These are phyloP conservation scores for Dothiorella sarmentorum DNA, from an alignment of 2,329 filamentous ascomycete species.

Conservation along the genomic window DNA sequence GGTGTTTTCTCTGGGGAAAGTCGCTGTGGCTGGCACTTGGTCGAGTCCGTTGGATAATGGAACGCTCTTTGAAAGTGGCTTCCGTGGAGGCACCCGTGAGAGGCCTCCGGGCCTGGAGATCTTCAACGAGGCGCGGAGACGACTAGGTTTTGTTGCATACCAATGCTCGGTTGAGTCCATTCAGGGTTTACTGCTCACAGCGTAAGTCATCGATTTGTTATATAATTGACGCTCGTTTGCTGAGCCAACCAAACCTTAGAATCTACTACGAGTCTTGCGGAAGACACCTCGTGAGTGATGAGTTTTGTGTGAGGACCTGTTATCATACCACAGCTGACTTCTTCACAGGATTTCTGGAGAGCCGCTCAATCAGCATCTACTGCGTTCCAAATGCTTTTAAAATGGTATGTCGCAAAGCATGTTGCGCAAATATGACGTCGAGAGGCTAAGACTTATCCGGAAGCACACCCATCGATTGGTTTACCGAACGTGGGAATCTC, in stretches of 20 bases:
- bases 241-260: neutral
- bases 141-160: slow-evolving; percentile 56
- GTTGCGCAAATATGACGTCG: slow-evolving; percentile 20
- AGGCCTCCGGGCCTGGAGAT: slow-evolving; percentile 56
- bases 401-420: slow-evolving; percentile 41
- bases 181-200: slow-evolving; percentile 56
- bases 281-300: slow-evolving; percentile 46
- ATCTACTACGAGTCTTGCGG: slow-evolving; percentile 55
- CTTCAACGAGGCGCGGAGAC: slow-evolving; percentile 60
- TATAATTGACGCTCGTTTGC: neutral
- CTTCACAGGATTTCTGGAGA: slow-evolving; percentile 58
- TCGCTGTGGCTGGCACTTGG: slow-evolving; percentile 52
- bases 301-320: neutral
- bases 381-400: slow-evolving; percentile 55
- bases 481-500: slow-evolving; percentile 49
- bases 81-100: slow-evolving; percentile 50
- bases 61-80: slow-evolving; percentile 41
- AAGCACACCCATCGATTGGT: slow-evolving; percentile 43
- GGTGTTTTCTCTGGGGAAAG: slow-evolving; percentile 58
- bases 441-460: neutral
- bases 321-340: neutral
- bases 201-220: slow-evolving; percentile 38
- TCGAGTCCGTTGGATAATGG: slow-evolving; percentile 47
- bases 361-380: slow-evolving; percentile 55
- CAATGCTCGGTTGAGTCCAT: slow-evolving; percentile 58